Conservation (phyloP, 2,329 filamentous ascomycete species). For the Fusarium secorum region DNA sequence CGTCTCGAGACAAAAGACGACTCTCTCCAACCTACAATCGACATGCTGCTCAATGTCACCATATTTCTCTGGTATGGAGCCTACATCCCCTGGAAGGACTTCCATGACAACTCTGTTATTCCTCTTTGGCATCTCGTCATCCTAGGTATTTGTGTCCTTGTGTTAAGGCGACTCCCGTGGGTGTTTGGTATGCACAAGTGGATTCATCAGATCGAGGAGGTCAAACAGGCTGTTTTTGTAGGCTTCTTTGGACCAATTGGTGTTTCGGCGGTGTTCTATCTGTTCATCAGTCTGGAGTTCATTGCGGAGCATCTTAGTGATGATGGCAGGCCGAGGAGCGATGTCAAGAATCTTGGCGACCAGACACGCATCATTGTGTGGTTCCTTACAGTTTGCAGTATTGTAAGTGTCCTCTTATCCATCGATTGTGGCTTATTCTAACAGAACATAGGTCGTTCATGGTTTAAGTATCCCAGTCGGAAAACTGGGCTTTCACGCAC, state of each 20-base stretch:
- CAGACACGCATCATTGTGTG: slow-evolving; percentile 78
- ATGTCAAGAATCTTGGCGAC: slow-evolving; percentile 67
- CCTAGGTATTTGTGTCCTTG: slow-evolving; percentile 77
- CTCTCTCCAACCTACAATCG: slow-evolving; percentile 90
- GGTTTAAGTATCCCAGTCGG: slow-evolving; percentile 82
- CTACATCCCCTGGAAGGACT: slow-evolving; percentile 80
- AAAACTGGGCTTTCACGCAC: slow-evolving; percentile 70
- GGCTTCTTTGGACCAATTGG: slow-evolving; percentile 95
- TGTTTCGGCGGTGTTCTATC: slow-evolving; percentile 88
- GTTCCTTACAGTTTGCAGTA: slow-evolving; percentile 85
- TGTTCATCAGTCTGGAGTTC: slow-evolving; percentile 83
- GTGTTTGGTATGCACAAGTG: slow-evolving; percentile 75
- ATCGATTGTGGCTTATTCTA: rapidly evolving
- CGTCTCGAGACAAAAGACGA: slow-evolving; percentile 88
- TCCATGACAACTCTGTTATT: slow-evolving; percentile 72
- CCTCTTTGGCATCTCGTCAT: slow-evolving; percentile 76
- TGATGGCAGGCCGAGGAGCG: slow-evolving; percentile 53
- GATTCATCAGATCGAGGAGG: slow-evolving; percentile 80
- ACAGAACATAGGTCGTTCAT: slow-evolving; percentile 66
- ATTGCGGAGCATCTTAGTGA: slow-evolving; percentile 60
- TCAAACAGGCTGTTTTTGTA: slow-evolving; percentile 81
- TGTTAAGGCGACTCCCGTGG: slow-evolving; percentile 80
- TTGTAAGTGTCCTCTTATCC: slow-evolving; percentile 63
- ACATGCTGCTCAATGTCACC: slow-evolving; percentile 90
- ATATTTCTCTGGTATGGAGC: slow-evolving; percentile 94